Evolutionary conservation across 495 filamentous ascomycete genomes (phyloP).

Genomic region (Glonium stellatum): DNA sequence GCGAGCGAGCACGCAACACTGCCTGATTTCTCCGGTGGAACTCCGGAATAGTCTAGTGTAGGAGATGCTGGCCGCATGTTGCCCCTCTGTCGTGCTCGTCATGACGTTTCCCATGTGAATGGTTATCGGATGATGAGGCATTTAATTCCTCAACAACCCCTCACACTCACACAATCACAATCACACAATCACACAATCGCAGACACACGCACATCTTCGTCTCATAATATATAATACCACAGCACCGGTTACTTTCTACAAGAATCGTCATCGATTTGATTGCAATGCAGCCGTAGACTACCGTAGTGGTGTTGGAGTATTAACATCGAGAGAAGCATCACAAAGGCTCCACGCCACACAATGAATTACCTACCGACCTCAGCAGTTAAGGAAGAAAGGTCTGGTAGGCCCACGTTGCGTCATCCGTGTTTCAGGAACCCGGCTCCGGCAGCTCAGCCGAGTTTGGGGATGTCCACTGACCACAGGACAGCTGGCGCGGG

Average conservation of each 20-base stretch:
- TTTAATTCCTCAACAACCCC: neutral
- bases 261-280: no score
- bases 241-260: no score
- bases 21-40: neutral
- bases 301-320: no score
- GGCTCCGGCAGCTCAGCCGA: neutral
- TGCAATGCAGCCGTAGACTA: no score
- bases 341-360: neutral
- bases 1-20: conserved; percentile 1
- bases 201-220: neutral
- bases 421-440: neutral
- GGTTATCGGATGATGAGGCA: neutral
- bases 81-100: neutral
- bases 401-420: neutral
- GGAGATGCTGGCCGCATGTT: neutral
- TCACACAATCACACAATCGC: neutral
- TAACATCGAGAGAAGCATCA: no score
- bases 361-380: neutral
- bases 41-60: neutral
- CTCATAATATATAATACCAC: no score
- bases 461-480: neutral
- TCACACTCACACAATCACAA: neutral
- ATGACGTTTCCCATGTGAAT: neutral
- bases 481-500: neutral
- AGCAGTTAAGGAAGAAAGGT: neutral